Evolutionary conservation across 306 rosid genomes (phyloP), one percentile per base, ranked within the genome.

Genomic region (Echinosophora koreensis): DNA sequence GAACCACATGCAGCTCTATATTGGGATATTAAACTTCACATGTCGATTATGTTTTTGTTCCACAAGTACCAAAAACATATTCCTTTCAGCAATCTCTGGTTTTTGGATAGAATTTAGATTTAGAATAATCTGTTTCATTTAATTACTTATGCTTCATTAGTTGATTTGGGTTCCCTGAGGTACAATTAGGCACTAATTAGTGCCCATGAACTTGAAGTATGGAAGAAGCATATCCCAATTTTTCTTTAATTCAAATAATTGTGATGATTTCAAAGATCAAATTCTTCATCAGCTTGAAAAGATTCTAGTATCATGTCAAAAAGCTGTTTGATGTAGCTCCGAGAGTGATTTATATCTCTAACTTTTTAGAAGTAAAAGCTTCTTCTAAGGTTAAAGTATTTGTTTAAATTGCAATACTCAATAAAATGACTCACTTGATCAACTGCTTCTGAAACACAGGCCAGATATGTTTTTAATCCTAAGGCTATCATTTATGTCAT

Each of bases 1-100:
- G 58, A 61, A 32, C 34, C 61, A 74, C 61, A 74, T 74, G 79
- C 70, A 35, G 8, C 61, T 61, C 46, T 61, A 46, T 32, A 34
- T 22, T 14, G 7, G 28, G 2, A 16, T 16, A 13, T 49, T 13
- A 49, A 12, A 41, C 47, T 9, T 41, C 3, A 8, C 8, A 41
- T 35, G 39, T 5, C 39, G 39, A 35, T 35, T 35, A 35, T 35
- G 39, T 4, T 4, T 35, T 35, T 4, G 39, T 35, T 35, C 39
- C 39, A 35, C 12, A 11, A 41, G 12, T 8, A 32, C 39, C 8
- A 13, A 59, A 59, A 11, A 6, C 41, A 59, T 60, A 59, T 60
- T 2, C 58, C 58, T 52, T 52, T 6, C 27, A 52, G 17, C 6
- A 52, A 10, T 8, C 47, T 8, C 47, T 41, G 47, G 32, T 30